Base-by-base conservation (phyloP, 176 grass and related monocot species). In the Aegilops longissima region DNA sequence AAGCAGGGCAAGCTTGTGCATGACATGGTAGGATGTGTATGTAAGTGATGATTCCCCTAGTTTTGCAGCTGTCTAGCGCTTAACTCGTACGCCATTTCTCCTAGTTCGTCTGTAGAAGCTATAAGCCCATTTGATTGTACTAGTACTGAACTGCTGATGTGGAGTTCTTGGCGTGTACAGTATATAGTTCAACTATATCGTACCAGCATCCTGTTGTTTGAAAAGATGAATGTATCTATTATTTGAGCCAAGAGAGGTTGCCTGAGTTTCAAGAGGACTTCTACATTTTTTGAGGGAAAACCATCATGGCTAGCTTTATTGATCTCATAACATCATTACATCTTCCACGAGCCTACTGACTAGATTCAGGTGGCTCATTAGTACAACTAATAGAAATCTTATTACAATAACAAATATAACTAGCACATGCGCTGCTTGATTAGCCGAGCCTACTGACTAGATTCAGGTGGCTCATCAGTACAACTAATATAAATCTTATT, bases 1-100 rank as follows among this genome's bases (percentile, higher is more conserved):
- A 94, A 93, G 87, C 85, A 29, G 90, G 89, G 66, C 91, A 94
- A 93, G 89, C 92, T 81, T 99, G 97, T 82, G 83, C 84, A 79
- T 95, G 89, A 93, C 82, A 63, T 58, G 39, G 66, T 79, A 62
- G 71, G 65, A 18, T 58, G 75, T 82, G 74, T 85, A 86, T 82
- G 74, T 85, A 86, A 73, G 73, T 44, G 77, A 76, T 56, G 51
- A 80, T n/a, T 3, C 30, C 4, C 3, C 42, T 59, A 44, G 77
- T 65, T 66, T 33, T 70, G 52, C 40, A 64, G 18, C 63, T 70
- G 51, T 52, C 7, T 82, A 58, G 39, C 64, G 17, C 40, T 66
- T 85, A 91, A 58, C 25, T 86, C 62, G 17, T 73, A 24, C 54
- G 51, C 68, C 51, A 24, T 91, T 91, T 92, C 33, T 49, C 54